A percentile compares a stretch with the other conserved stretches of the same genome.
Conservation (phyloP, 306 rosid genomes). For the Vigna hirtella region DNA sequence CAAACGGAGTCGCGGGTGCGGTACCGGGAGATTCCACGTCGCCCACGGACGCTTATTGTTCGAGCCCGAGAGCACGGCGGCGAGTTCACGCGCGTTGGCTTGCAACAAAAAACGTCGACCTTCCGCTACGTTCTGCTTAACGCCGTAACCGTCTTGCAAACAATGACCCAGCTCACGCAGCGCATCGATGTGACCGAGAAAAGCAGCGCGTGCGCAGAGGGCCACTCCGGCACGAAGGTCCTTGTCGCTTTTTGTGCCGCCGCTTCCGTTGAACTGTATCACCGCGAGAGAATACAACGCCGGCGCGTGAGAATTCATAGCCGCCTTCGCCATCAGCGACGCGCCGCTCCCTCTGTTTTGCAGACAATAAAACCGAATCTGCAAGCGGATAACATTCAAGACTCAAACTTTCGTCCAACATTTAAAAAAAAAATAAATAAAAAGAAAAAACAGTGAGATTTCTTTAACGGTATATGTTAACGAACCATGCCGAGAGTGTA, state of each 20-base stretch:
- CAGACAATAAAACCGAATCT: constrained; percentile 95
- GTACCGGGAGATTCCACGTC: constrained; percentile 56
- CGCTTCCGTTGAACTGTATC: constrained; percentile 97
- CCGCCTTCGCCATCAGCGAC: constrained; percentile 87
- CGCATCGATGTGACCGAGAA: constrained; percentile 90
- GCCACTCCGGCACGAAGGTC: constrained; percentile 91
- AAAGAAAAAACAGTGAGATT: not conserved
- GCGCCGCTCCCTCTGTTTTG: constrained; percentile 85
- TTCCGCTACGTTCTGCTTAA: constrained; percentile 76
- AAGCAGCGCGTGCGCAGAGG: constrained; percentile 89
- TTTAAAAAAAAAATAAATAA: not conserved
- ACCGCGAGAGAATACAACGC: constrained; percentile 86
- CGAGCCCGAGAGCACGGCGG: constrained; percentile 62
- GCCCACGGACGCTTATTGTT: constrained; percentile 47
- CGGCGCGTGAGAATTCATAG: constrained; percentile 86
- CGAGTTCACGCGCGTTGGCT: constrained; percentile 93
- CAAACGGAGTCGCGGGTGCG: constrained; percentile 41
- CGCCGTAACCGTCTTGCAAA: constrained; percentile 95
- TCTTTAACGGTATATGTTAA: not conserved
- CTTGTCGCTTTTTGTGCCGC: constrained; percentile 85
- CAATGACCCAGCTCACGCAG: constrained; percentile 93
- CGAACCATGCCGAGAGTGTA: constrained; percentile 95
- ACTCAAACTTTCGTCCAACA: not conserved
- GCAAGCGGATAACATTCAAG: constrained; percentile 15
- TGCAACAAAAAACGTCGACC: constrained; percentile 85